These are phyloP conservation scores for Cantharellus cinnabarinus DNA, from an alignment of 768 basidiomycete species.

Conservation along the genomic window DNA sequence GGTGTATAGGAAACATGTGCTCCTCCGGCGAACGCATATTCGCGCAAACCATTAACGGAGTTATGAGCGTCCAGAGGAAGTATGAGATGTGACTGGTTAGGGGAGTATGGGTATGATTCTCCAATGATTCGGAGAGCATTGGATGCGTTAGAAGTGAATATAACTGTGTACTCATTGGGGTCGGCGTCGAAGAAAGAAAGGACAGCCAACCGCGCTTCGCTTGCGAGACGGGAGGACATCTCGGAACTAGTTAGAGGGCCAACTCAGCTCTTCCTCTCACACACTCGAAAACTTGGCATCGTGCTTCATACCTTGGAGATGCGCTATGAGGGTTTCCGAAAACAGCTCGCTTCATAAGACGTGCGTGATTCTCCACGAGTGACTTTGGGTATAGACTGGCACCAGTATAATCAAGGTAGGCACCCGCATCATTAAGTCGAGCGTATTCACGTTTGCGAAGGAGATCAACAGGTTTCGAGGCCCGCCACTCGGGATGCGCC, in stretches of 20 bases:
- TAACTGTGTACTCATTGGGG: conserved; percentile 45
- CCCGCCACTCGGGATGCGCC: neutral
- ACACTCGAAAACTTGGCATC: neutral
- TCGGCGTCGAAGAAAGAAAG: conserved; percentile 61
- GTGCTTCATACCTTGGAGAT: neutral
- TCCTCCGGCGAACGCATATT: conserved; percentile 1
- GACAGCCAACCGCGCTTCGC: conserved; percentile 51
- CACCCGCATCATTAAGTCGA: neutral
- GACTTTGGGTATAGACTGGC: conserved; percentile 6
- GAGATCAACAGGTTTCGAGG: neutral
- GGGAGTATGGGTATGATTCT: conserved; percentile 53
- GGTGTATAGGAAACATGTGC: neutral
- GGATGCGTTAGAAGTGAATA: conserved; percentile 67
- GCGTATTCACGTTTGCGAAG: conserved; percentile 2
- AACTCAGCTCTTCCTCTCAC: neutral
- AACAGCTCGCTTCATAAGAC: conserved; percentile 1
- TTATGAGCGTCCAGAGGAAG: conserved; percentile 55
- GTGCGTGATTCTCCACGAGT: conserved; percentile 3
- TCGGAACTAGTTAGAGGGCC: conserved; percentile 30
- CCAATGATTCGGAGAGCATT: conserved; percentile 66
- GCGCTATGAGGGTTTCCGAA: conserved; percentile 4
- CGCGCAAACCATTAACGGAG: conserved; percentile 6
- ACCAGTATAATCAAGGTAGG: conserved; percentile 6
- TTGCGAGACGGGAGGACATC: conserved; percentile 41
- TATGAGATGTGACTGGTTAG: conserved; percentile 33